A percentile compares a stretch with the other conserved stretches of the same genome.
These are phyloP conservation scores for Lanmaoa pseudosensibilis DNA, from an alignment of 768 basidiomycete genomes.

Conservation along the genomic window DNA sequence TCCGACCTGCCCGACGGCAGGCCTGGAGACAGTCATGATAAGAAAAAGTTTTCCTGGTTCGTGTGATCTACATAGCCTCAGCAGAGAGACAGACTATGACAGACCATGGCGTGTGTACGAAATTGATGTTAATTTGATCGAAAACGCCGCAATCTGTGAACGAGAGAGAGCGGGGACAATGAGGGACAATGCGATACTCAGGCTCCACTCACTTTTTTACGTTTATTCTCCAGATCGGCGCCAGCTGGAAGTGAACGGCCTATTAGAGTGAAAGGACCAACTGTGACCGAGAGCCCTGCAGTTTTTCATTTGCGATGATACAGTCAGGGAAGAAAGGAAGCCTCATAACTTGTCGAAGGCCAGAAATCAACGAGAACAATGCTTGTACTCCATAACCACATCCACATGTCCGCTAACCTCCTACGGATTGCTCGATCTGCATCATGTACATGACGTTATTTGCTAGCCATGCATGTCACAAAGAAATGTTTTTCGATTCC, in stretches of 20 bases:
- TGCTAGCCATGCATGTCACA: neutral
- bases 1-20: constrained; percentile 2
- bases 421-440: neutral
- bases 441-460: neutral
- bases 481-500: neutral
- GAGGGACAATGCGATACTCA: neutral
- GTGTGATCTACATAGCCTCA: constrained; percentile 3
- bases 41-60: neutral
- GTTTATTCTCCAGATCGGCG: constrained; percentile 2
- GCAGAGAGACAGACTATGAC: neutral
- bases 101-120: neutral
- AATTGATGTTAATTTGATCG: constrained; percentile 5
- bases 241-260: neutral
- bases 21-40: constrained; percentile 1
- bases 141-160: constrained; percentile 11
- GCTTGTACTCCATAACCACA: neutral
- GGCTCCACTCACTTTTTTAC: constrained; percentile 24
- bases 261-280: neutral
- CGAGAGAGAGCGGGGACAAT: neutral
- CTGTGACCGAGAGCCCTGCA: neutral
- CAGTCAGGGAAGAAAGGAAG: constrained; percentile 26
- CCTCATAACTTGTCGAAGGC: neutral
- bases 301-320: constrained; percentile 18
- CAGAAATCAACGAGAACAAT: constrained; percentile 1
- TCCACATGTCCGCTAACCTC: neutral